Conservation (phyloP, 768 basidiomycete species). For the Udeniomyces megalosporus region DNA sequence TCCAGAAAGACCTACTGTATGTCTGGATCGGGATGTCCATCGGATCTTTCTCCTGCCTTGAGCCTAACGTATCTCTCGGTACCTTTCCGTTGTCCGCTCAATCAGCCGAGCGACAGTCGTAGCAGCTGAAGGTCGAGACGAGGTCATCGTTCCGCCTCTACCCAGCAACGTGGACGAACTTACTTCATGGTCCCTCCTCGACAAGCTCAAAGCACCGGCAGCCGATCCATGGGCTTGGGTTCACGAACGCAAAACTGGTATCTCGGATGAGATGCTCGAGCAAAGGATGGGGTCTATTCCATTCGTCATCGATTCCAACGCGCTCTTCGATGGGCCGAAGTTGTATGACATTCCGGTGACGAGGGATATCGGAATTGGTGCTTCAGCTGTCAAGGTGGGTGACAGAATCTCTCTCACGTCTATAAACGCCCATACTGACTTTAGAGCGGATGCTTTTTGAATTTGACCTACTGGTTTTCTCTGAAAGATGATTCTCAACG, state of each 20-base stretch:
- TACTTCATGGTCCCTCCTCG: background rate
- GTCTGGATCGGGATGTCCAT: no score
- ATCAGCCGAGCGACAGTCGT: slow-evolving; percentile 2
- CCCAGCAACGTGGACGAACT: slow-evolving; percentile 4
- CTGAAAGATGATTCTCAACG: background rate
- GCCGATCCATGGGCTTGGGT: slow-evolving; percentile 7
- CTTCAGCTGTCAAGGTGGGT: background rate
- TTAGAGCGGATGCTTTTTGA: no score
- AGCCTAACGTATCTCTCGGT: background rate
- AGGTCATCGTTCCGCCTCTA: slow-evolving; percentile 1
- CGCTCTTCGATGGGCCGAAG: background rate
- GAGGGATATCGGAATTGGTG: background rate
- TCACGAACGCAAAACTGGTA: background rate
- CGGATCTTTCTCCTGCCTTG: background rate
- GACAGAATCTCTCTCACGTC: no score
- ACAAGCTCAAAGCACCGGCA: background rate
- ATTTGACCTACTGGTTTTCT: no score
- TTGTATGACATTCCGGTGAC: background rate
- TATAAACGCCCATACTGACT: no score
- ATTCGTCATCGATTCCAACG: background rate
- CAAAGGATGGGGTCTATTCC: background rate
- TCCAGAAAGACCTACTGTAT: slow-evolving; percentile 10
- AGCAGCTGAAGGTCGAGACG: background rate
- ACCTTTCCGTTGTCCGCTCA: background rate
- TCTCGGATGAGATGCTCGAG: slow-evolving; percentile 11